phyloP scores from a whole-genome alignment of 768 basidiomycete genomes.

The Russula compacta region DNA sequence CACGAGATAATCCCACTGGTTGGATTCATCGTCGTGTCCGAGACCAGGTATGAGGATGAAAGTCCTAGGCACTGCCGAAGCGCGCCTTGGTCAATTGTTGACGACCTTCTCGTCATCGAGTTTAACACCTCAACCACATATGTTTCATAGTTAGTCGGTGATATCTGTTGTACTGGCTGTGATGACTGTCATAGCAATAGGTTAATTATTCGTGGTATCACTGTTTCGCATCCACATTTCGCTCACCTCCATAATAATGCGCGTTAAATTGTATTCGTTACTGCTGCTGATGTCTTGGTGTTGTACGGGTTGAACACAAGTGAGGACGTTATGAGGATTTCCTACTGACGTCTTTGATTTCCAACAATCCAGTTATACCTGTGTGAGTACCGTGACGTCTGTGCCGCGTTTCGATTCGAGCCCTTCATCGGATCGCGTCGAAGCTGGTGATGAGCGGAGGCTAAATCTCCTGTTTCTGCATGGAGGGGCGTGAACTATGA shows the following conservation, averaged over 20 bases:
- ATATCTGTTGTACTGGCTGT: constrained; percentile 7
- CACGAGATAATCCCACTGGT: constrained; percentile 50
- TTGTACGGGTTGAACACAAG: neutral
- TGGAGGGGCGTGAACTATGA: neutral
- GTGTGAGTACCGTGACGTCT: constrained; percentile 11
- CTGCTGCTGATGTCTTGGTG: neutral
- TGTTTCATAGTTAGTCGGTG: constrained; percentile 50
- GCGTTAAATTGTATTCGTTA: neutral
- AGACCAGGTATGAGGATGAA: constrained; percentile 70
- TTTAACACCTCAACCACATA: constrained; percentile 51
- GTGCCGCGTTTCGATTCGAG: constrained; percentile 18
- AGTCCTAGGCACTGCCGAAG: constrained; percentile 59
- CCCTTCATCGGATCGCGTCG: constrained; percentile 15
- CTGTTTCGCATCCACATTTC: neutral
- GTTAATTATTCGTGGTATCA: neutral
- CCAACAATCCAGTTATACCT: neutral
- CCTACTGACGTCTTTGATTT: constrained; percentile 22
- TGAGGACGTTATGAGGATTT: constrained; percentile 7
- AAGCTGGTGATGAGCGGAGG: constrained; percentile 8
- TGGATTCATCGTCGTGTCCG: constrained; percentile 59
- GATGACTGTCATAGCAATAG: neutral
- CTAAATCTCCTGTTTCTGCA: constrained; percentile 4
- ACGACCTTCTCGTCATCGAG: constrained; percentile 38
- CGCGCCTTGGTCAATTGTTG: constrained; percentile 48
- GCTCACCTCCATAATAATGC: constrained; percentile 15